These are phyloP conservation scores for Laburnicola sp. DNA, from an alignment of 2,329 filamentous ascomycete genomes.

Conservation along the genomic window DNA sequence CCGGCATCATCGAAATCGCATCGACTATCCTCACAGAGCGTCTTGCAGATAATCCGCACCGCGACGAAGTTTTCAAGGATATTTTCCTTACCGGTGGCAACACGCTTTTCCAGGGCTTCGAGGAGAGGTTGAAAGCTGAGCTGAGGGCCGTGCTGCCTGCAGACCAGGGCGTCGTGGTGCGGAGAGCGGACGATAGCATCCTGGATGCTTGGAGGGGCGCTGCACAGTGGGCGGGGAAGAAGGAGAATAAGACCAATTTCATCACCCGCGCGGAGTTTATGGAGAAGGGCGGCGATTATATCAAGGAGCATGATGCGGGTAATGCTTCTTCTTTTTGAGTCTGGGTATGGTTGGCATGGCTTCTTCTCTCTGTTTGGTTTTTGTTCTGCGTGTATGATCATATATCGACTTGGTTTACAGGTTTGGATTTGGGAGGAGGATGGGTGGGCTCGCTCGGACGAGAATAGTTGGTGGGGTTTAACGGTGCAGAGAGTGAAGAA, in stretches of 20 bases:
- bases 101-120: slow-evolving; percentile 82
- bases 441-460: too few relatives aligned
- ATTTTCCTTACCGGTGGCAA: slow-evolving; percentile 96
- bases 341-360: background rate
- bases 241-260: slow-evolving; percentile 64
- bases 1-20: slow-evolving; percentile 88
- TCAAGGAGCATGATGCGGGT: slow-evolving; percentile 67
- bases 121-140: slow-evolving; percentile 75
- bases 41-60: slow-evolving; percentile 60
- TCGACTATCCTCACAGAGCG: slow-evolving; percentile 87
- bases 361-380: too few relatives aligned
- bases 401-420: too few relatives aligned
- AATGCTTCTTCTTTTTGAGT: slow-evolving; percentile 37
- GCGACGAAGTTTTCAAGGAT: slow-evolving; percentile 75
- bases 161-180: slow-evolving; percentile 65
- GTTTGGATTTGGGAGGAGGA: too few relatives aligned
- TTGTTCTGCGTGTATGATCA: too few relatives aligned
- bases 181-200: slow-evolving; percentile 73
- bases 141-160: slow-evolving; percentile 68
- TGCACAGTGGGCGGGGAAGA: slow-evolving; percentile 73
- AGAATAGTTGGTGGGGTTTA: too few relatives aligned
- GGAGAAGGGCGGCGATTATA: slow-evolving; percentile 91
- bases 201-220: slow-evolving; percentile 94
- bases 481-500: too few relatives aligned
- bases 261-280: slow-evolving; percentile 81